Conservation (phyloP, 208 protist genomes). For the Trypanosoma caninum region DNA sequence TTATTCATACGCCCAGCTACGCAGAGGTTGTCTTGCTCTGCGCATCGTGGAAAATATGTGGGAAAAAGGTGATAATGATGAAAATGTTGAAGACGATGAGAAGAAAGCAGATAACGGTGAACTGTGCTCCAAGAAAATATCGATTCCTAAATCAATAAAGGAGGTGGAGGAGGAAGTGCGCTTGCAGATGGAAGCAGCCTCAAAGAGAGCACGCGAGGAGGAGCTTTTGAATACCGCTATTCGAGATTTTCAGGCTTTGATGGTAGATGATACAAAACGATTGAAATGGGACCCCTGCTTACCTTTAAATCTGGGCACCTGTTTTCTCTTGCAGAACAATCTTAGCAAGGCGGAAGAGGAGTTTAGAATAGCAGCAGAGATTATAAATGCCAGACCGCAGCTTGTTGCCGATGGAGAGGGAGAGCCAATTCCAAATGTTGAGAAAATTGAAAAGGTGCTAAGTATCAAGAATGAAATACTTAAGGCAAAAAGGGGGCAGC, state of each 20-base stretch:
- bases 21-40: slow-evolving; percentile 71
- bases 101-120: background rate
- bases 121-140: no score
- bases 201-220: slow-evolving; percentile 27
- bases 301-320: slow-evolving; percentile 69
- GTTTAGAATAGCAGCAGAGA: slow-evolving; percentile 54
- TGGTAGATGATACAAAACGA: slow-evolving; percentile 25
- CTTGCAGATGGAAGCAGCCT: slow-evolving; percentile 19
- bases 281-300: slow-evolving; percentile 47
- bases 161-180: slow-evolving; percentile 46
- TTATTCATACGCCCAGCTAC: slow-evolving; percentile 71
- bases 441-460: slow-evolving; percentile 50
- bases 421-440: slow-evolving; percentile 56
- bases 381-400: slow-evolving; percentile 46
- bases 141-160: slow-evolving; percentile 16
- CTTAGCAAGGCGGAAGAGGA: slow-evolving; percentile 62
- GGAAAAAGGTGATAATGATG: background rate
- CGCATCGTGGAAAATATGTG: slow-evolving; percentile 31
- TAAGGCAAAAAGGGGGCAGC: slow-evolving; percentile 30
- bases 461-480: slow-evolving; percentile 46
- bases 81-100: slow-evolving; percentile 3
- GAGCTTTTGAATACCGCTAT: slow-evolving; percentile 34
- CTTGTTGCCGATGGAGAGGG: slow-evolving; percentile 61
- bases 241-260: slow-evolving; percentile 42
- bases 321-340: slow-evolving; percentile 51